Conservation (phyloP, 257 asterid genomes). For the Ehretia macrophylla region DNA sequence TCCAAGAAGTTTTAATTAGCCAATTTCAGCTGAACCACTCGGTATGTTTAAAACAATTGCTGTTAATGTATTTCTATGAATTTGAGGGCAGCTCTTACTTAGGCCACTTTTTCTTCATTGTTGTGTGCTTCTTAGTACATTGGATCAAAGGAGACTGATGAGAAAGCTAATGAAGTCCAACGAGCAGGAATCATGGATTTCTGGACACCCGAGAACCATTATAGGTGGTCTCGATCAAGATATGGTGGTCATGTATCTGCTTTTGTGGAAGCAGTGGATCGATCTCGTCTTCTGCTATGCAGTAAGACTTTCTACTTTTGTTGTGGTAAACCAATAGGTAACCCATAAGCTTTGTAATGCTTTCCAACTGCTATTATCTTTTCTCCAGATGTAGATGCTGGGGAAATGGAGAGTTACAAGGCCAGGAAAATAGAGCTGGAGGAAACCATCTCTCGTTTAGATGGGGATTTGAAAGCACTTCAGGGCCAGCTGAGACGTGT, state of each 20-base stretch:
- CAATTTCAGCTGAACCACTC: conserved; percentile 71
- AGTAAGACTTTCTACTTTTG: conserved; percentile 33
- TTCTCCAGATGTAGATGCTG: conserved; percentile 60
- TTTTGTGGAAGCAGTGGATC: conserved; percentile 56
- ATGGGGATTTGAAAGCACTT: conserved; percentile 39
- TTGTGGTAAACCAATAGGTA: background rate
- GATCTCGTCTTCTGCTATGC: conserved; percentile 61
- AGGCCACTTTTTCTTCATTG: conserved; percentile 6
- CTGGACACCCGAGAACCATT: conserved; percentile 96
- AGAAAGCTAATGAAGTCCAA: conserved; percentile 63
- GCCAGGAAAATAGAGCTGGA: conserved; percentile 40
- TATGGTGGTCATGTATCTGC: conserved; percentile 80
- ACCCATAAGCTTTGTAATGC: background rate
- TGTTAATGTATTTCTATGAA: background rate
- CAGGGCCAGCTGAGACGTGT: conserved; percentile 48
- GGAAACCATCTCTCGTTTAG: conserved; percentile 30
- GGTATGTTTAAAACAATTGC: conserved; percentile 38
- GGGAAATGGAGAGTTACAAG: conserved; percentile 55
- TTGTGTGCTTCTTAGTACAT: conserved; percentile 46
- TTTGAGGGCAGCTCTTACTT: background rate
- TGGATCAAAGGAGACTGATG: conserved; percentile 78
- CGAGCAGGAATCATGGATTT: conserved; percentile 62
- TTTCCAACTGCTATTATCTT: background rate
- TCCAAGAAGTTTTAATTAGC: conserved; percentile 65
- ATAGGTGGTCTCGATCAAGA: conserved; percentile 74